Evolutionary conservation across 2,329 filamentous ascomycete species (phyloP), one percentile per base, ranked within the genome.

Genomic region (Calonectria hawksworthii): DNA sequence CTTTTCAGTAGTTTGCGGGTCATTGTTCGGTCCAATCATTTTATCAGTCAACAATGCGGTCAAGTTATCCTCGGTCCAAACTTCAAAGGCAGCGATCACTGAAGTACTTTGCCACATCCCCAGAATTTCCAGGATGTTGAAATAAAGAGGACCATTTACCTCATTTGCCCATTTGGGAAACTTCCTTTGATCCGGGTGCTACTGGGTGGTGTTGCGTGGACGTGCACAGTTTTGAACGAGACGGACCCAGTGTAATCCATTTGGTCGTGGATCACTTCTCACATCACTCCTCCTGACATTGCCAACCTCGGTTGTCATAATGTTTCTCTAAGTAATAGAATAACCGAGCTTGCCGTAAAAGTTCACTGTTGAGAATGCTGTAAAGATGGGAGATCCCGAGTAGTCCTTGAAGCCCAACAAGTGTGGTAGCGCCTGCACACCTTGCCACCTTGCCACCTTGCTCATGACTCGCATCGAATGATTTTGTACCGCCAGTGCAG

Each of bases 31-130:
- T 59, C 66, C 61, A 75, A 44, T 70, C 56, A 54, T 70, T 34
- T 69, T 67, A 70, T 30, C 51, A 68, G 23, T 63, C 64, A 30
- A 26, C 38, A 47, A 68, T 71, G 61, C 64, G 59, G 64, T 75
- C 69, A 72, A 61, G 56, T 68, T 80, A 76, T 75, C 79, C 77
- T 80, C 79, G 77, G 79, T 61, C 74, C 68, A 72, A 72, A 65
- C 26, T 26, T 34, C 54, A 41, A 66, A 54, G n/a, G n/a, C 44
- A 47, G 23, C n/a, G 50, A 21, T 41, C 68, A 70, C 34, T 69
- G 61, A 36, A 72, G 28, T 38, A 50, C 54, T 73, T 69, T 67
- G 70, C 21, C 51, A 68, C 47, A 73, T 64, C 50, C 26, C 68
- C 38, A 38, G 30, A 8, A 16, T 21, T 18, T 41, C 64, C 36